Evolutionary conservation across 2,329 filamentous ascomycete genomes (phyloP), one percentile per base, ranked within the genome.

Genomic region (Sporothrix pseudoabietina): DNA sequence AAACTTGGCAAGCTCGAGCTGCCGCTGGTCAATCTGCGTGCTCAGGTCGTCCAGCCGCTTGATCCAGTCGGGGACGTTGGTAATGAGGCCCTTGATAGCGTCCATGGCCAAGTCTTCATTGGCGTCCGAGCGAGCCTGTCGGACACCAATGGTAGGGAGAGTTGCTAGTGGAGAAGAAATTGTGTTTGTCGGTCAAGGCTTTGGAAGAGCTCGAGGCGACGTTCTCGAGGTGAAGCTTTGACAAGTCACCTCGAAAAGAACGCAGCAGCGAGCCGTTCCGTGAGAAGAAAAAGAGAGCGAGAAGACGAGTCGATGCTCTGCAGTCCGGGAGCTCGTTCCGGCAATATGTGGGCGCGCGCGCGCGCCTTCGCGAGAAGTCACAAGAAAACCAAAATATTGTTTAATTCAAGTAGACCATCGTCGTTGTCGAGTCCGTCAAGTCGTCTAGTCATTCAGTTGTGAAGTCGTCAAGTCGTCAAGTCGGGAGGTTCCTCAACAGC

Each of bases 41-140:
- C 85, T 89, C 73, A 91, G 84, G 70, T 89, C 86, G 75, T 90
- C 87, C 61, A 91, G 84, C 30, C 87, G 85, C 74, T 82, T 82
- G 52, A 87, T 82, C 89, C 89, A 91, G 78, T 87, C 85, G 19
- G 89, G 89, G 57, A 90, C 84, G 74, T 89, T 87, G 76, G 80
- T 82, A 71, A 83, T 82, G 52, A 91, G 82, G 74, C 85, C 85
- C 72, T 82, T 85, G 72, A 91, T 81, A 39, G 88, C 86, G 74
- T 90, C 89, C 81, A 87, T 86, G 47, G 47, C 22, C 39, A 59
- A 10, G 16, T 71, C 39, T 8, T 71, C 52, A 47, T 71, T 47
- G 69, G 54, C 69, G 54, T 61, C 52, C 54, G 69, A 39, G 22
- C 12, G 35, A 14, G 7, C 39, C n/a, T 14, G 39, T n/a, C 69